Percentiles rank a stretch among this genome's conserved stretches.
These are phyloP conservation scores for Brasilioporus rufonigricans DNA, from an alignment of 768 basidiomycete species.

Conservation along the genomic window DNA sequence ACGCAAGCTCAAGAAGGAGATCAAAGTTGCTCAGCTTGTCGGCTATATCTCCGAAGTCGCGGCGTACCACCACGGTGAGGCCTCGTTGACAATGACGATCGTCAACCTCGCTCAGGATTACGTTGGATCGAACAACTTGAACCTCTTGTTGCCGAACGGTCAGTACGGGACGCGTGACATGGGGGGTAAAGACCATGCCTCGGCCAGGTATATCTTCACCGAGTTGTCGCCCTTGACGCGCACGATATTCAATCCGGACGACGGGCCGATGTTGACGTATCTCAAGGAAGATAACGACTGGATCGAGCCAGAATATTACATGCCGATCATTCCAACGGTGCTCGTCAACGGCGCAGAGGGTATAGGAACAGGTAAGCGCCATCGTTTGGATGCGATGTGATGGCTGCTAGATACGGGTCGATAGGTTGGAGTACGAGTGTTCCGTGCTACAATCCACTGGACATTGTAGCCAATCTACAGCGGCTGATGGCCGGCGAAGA, in stretches of 20 bases:
- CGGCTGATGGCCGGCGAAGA: conserved; percentile 86
- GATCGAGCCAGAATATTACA: conserved; percentile 94
- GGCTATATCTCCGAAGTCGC: conserved; percentile 95
- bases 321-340: conserved; percentile 86
- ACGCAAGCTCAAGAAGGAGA: conserved; percentile 85
- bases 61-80: conserved; percentile 96
- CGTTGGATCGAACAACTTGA: conserved; percentile 95
- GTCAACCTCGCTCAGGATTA: conserved; percentile 91
- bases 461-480: conserved; percentile 86
- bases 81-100: conserved; percentile 83
- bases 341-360: conserved; percentile 95
- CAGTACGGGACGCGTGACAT: conserved; percentile 93
- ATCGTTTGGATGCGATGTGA: background rate
- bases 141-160: conserved; percentile 82
- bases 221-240: conserved; percentile 72
- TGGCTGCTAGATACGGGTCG: background rate
- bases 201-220: conserved; percentile 95
- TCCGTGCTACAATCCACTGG: conserved; percentile 89
- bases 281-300: conserved; percentile 80
- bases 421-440: conserved; percentile 93
- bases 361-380: conserved; percentile 83
- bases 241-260: conserved; percentile 73
- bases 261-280: conserved; percentile 82
- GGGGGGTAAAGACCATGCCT: conserved; percentile 96
- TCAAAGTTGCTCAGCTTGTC: conserved; percentile 95